Evolutionary conservation across 192 early-diverging fungal genomes (phyloP).

Genomic region (Coemansia sp.): DNA sequence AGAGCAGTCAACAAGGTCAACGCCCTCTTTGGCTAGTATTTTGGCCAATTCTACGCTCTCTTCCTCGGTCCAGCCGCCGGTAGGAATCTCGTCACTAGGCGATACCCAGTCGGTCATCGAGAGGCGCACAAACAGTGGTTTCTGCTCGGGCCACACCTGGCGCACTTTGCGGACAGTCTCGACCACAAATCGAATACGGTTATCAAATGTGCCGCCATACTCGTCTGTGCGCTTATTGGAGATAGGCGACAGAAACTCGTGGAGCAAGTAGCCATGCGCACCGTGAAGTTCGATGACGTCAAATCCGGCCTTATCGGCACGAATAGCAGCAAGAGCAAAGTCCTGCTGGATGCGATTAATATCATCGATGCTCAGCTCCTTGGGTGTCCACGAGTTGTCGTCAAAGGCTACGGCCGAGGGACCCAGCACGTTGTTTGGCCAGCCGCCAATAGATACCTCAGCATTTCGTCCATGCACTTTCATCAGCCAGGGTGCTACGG

Average conservation of each 20-base stretch:
- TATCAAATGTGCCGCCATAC: conserved; percentile 91
- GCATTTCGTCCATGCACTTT: conserved; percentile 7
- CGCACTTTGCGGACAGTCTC: conserved; percentile 71
- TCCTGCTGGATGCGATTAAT: conserved; percentile 66
- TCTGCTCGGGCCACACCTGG: conserved; percentile 72
- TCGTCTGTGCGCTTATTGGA: conserved; percentile 87
- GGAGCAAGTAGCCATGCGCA: conserved; percentile 89
- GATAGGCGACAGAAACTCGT: conserved; percentile 78
- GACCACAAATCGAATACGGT: conserved; percentile 76
- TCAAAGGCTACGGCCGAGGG: conserved; percentile 63
- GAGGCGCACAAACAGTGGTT: conserved; percentile 84
- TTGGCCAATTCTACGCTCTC: conserved; percentile 70
- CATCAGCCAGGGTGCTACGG: conserved; percentile 3
- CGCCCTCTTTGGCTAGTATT: conserved; percentile 63
- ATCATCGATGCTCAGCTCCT: conserved; percentile 65
- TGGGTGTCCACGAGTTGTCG: conserved; percentile 20
- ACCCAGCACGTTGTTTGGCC: conserved; percentile 72
- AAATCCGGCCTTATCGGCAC: conserved; percentile 80
- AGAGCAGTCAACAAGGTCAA: conserved; percentile 88
- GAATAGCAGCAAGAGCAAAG: conserved; percentile 68
- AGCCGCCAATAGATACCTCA: conserved; percentile 59
- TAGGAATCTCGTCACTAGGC: conserved; percentile 7
- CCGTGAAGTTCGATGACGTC: conserved; percentile 90
- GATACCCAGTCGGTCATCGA: conserved; percentile 76
- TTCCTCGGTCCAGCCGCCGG: conserved; percentile 71